Evolutionary conservation across 345 rosid genomes (phyloP).

Genomic region (Murraya paniculata): DNA sequence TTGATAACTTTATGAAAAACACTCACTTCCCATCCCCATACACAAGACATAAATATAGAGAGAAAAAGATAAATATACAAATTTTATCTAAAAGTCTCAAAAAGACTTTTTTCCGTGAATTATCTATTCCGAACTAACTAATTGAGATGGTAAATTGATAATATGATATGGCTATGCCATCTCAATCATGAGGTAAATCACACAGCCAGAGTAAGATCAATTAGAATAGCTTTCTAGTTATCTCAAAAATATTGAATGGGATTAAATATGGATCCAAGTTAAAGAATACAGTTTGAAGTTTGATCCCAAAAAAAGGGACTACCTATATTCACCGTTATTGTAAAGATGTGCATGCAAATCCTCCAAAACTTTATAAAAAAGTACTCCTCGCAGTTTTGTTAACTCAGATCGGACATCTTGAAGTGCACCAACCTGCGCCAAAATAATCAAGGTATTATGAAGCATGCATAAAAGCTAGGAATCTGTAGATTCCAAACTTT

Average conservation of each 20-base stretch:
- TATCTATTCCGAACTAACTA: background rate
- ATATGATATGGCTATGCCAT: background rate
- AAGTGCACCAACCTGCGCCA: constrained; percentile 90
- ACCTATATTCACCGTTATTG: constrained; percentile 97
- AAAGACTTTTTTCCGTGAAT: background rate
- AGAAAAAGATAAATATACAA: background rate
- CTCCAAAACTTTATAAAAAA: constrained; percentile 85
- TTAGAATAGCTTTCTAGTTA: background rate
- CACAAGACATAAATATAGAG: background rate
- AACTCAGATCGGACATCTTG: constrained; percentile 98
- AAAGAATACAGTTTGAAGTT: background rate
- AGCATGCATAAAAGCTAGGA: constrained; percentile 16
- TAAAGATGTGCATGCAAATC: constrained; percentile 96
- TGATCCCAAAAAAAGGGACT: constrained; percentile 1
- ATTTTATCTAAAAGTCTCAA: background rate
- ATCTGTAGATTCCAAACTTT: background rate
- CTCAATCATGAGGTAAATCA: background rate
- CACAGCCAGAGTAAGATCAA: background rate
- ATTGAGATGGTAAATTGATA: background rate
- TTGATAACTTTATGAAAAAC: background rate
- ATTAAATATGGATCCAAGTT: background rate
- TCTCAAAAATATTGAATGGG: background rate
- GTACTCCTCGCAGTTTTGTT: constrained; percentile 76
- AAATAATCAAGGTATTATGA: constrained; percentile 8
- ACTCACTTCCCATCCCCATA: background rate